A percentile compares a stretch with the other conserved stretches of the same genome.
These are phyloP conservation scores for Papilionanthe hybrid DNA, from an alignment of 116 monocot genomes.

Conservation along the genomic window DNA sequence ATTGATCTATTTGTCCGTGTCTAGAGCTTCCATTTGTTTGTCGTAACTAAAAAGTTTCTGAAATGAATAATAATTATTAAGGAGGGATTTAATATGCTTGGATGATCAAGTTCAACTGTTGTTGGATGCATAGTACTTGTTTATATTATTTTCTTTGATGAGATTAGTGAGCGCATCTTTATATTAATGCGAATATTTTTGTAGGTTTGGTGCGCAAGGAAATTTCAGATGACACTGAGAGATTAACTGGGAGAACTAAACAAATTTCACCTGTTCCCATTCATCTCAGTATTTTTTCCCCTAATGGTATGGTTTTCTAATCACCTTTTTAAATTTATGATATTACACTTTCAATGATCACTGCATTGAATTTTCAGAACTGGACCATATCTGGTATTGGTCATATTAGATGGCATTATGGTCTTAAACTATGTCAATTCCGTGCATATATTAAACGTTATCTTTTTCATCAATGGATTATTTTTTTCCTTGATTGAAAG, in stretches of 20 bases:
- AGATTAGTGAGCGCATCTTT: neutral
- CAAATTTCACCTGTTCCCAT: conserved; percentile 32
- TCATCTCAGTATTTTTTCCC: conserved; percentile 31
- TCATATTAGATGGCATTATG: neutral
- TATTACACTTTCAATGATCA: neutral
- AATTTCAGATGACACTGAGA: conserved; percentile 35
- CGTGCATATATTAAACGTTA: neutral
- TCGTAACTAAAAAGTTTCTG: no score
- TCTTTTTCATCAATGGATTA: neutral
- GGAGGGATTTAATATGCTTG: neutral
- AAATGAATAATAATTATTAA: neutral
- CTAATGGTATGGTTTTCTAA: conserved; percentile 11
- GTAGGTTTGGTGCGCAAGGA: conserved; percentile 32
- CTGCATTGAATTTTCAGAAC: neutral
- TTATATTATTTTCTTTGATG: neutral
- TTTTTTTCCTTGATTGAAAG: neutral
- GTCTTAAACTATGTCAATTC: neutral
- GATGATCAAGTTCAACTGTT: neutral
- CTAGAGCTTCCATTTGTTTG: no score
- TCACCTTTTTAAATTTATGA: neutral
- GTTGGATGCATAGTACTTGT: neutral
- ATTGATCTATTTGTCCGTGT: no score
- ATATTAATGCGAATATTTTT: neutral
- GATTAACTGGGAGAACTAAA: conserved; percentile 22
- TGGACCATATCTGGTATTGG: neutral